Base-by-base conservation (phyloP, 768 basidiomycete genomes). In the Rhodotorula babjevae region DNA sequence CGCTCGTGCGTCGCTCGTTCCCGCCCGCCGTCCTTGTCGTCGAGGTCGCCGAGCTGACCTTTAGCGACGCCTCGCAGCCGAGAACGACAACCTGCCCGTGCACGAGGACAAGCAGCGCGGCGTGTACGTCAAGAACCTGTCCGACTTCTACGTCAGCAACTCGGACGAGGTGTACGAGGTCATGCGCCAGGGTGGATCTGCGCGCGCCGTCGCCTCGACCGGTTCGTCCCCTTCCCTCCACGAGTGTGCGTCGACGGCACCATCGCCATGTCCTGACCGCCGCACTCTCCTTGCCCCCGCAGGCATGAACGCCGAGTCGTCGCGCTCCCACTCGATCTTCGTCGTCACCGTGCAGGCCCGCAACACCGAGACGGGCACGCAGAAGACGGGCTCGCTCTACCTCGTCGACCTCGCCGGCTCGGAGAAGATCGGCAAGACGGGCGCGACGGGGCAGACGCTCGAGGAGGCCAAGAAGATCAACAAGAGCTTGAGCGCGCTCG, bases 401-500 rank as follows among this genome's bases (percentile, higher is more conserved):
- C 87, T 99, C 29, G 96, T 99, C 61, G 96, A 99, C 85, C 84
- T 99, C 75, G 96, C 96, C 67, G 96, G 96, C 78, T 96, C 93
- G 31, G 96, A 99, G 82, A 99, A 99, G 83, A 94, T 99, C 68
- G 95, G 95, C 61, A 99, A 99, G 85, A 99, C 96, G 55, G 96
- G 96, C 29, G 96, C 96, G 63, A 97, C 94, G 5, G 96, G 96
- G 2, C 97, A 99, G 81, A 99, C 96, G 36, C 83, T 99, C 15
- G 96, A 99, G 82, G 96, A 99, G 82, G 96, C 96, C 23, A 99
- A 99, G 88, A 99, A 99, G 86, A 99, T 99, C 84, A 99, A 99
- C 84, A 99, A 99, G 82, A 93, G 91, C 42, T 83, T 99, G 40
- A 95, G 93, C 27, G 96, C 96, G 19, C 86, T 99, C 74, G 96